These are phyloP conservation scores for Metschnikowia borealis DNA, from an alignment of 805 yeast species.

Conservation along the genomic window DNA sequence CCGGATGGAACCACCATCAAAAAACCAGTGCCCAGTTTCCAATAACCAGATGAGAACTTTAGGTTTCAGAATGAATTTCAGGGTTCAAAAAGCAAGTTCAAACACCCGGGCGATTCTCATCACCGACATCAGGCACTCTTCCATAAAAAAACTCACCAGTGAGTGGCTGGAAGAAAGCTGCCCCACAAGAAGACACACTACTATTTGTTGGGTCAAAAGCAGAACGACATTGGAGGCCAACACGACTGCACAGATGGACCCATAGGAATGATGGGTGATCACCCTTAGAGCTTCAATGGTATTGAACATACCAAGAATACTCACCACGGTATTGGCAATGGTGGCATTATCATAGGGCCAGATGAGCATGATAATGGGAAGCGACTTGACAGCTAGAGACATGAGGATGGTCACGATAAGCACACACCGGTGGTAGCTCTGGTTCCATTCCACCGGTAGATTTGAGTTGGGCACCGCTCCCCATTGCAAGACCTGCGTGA, in stretches of 20 bases:
- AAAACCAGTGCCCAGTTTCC: conserved; percentile 17
- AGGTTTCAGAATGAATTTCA: background rate
- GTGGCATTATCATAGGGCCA: conserved; percentile 91
- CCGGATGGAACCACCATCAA: conserved; percentile 28
- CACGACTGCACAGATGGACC: conserved; percentile 6
- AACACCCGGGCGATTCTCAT: background rate
- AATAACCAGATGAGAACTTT: background rate
- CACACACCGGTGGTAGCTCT: conserved; percentile 35
- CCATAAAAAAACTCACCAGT: conserved; percentile 5
- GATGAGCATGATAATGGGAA: conserved; percentile 89
- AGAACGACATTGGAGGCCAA: conserved; percentile 7
- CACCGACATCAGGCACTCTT: conserved; percentile 3
- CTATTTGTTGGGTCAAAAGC: conserved; percentile 10
- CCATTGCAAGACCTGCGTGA: conserved; percentile 18
- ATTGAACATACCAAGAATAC: conserved; percentile 56
- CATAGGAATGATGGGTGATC: conserved; percentile 10
- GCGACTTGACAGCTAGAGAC: conserved; percentile 74
- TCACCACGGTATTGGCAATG: conserved; percentile 56
- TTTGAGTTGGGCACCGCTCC: conserved; percentile 18
- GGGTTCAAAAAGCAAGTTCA: background rate
- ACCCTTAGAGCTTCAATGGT: conserved; percentile 53
- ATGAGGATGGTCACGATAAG: conserved; percentile 67
- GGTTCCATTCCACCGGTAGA: conserved; percentile 25
- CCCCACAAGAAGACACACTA: conserved; percentile 9
- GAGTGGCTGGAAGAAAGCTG: background rate